Percentiles rank a stretch among this genome's conserved stretches.
Conservation (phyloP, 2,329 filamentous ascomycete species). For the Colletotrichum abscissum region DNA sequence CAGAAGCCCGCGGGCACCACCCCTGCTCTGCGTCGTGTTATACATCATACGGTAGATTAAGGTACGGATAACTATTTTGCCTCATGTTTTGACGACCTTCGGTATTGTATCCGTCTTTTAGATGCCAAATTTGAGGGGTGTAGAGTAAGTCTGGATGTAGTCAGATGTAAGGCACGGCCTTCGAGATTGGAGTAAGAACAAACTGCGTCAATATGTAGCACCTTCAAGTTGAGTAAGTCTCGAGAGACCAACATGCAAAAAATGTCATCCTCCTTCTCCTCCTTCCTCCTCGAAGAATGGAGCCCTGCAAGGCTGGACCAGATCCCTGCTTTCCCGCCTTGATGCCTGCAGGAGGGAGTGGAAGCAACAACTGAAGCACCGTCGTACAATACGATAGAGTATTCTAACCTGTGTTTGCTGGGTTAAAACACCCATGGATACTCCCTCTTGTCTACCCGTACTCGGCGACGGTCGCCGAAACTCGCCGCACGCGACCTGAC, state of each 20-base stretch:
- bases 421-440: not conserved
- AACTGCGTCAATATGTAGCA: not conserved
- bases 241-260: not conserved
- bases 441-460: not conserved
- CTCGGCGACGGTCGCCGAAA: not conserved
- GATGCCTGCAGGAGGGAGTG: constrained; percentile 1
- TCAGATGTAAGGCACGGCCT: not conserved
- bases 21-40: not conserved
- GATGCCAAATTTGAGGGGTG: not conserved
- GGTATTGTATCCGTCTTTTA: not conserved
- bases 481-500: not conserved
- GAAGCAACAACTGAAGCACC: constrained; percentile 3
- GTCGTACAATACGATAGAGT: not conserved
- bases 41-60: too few species aligned
- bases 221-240: not conserved
- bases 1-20: not conserved
- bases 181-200: not conserved
- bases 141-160: not conserved
- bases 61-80: not conserved
- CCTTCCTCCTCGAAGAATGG: not conserved
- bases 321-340: constrained; percentile 8
- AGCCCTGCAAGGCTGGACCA: constrained; percentile 5
- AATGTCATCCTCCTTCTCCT: not conserved
- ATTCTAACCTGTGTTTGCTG: not conserved
- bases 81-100: not conserved